phyloP scores from a whole-genome alignment of 2,329 filamentous ascomycete species.

The Colletotrichum kahawae region DNA sequence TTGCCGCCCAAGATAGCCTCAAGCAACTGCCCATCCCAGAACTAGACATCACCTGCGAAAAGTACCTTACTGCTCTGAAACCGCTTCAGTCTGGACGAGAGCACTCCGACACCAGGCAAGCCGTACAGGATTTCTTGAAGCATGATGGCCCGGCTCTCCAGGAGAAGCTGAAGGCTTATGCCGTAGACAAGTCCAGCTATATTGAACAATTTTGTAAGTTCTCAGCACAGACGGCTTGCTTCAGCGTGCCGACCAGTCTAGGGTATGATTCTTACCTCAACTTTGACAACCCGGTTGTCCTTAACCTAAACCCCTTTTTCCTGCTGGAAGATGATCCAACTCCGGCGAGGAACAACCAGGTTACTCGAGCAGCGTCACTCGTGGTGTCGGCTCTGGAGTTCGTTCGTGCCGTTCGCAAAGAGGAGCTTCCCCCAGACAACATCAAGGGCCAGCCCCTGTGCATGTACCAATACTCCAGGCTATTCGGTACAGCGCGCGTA shows the following conservation, averaged over 20 bases:
- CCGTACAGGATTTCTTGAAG: slow-evolving; percentile 82
- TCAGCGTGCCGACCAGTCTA: slow-evolving; percentile 38
- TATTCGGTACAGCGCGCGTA: slow-evolving; percentile 94
- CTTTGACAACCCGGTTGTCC: slow-evolving; percentile 94
- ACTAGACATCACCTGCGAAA: slow-evolving; percentile 76
- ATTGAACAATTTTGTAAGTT: slow-evolving; percentile 97
- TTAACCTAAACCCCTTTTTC: slow-evolving; percentile 98
- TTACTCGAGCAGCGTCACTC: slow-evolving; percentile 90
- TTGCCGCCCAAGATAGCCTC: slow-evolving; percentile 84
- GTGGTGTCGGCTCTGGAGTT: slow-evolving; percentile 91
- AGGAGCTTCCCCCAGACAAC: slow-evolving; percentile 90
- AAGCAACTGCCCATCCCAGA: slow-evolving; percentile 94
- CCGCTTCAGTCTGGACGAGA: slow-evolving; percentile 84
- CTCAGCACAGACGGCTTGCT: background rate
- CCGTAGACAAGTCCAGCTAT: slow-evolving; percentile 89
- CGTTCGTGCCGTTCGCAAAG: slow-evolving; percentile 88
- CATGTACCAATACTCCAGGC: slow-evolving; percentile 97
- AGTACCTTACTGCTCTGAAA: slow-evolving; percentile 79
- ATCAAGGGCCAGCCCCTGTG: slow-evolving; percentile 84
- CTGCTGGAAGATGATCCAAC: slow-evolving; percentile 96
- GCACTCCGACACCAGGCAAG: slow-evolving; percentile 79
- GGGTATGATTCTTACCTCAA: slow-evolving; percentile 99
- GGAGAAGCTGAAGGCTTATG: slow-evolving; percentile 88
- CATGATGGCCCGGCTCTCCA: slow-evolving; percentile 84
- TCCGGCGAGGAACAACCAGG: slow-evolving; percentile 93